A percentile compares a stretch with the other conserved stretches of the same genome.
phyloP scores from a whole-genome alignment of 1,284 basidiomycete species.

The Peniophora sp. region DNA sequence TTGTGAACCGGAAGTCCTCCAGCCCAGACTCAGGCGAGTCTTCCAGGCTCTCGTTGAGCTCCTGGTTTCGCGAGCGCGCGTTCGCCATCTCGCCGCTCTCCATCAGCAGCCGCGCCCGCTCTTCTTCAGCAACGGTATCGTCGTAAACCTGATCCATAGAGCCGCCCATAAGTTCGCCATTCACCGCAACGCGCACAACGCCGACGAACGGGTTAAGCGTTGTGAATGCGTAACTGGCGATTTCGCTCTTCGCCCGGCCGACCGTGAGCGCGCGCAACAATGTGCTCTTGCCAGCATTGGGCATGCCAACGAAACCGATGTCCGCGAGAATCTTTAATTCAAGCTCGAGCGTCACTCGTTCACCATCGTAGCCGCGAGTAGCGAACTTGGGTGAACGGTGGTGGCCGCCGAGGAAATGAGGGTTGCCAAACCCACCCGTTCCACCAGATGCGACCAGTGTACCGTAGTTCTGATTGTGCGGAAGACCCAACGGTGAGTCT shows the following conservation, averaged over 20 bases:
- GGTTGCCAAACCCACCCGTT: slow-evolving; percentile 83
- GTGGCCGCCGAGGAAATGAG: slow-evolving; percentile 65
- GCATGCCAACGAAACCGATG: slow-evolving; percentile 91
- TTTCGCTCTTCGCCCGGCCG: slow-evolving; percentile 75
- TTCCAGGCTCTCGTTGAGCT: slow-evolving; percentile 11
- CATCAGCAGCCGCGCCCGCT: slow-evolving; percentile 36
- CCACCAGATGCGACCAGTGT: slow-evolving; percentile 79
- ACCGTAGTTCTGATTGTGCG: slow-evolving; percentile 51
- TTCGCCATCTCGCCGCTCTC: slow-evolving; percentile 43
- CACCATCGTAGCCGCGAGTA: slow-evolving; percentile 74
- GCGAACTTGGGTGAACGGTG: slow-evolving; percentile 79
- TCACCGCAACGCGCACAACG: slow-evolving; percentile 78
- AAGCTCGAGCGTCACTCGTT: slow-evolving; percentile 77
- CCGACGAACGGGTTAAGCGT: slow-evolving; percentile 96
- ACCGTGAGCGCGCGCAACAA: slow-evolving; percentile 86
- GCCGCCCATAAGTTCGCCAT: slow-evolving; percentile 70
- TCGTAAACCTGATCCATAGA: slow-evolving; percentile 53
- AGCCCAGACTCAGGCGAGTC: slow-evolving; percentile 35
- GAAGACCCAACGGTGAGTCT: slow-evolving; percentile 62
- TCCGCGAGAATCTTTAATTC: slow-evolving; percentile 95
- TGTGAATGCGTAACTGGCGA: slow-evolving; percentile 91
- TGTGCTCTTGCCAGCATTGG: slow-evolving; percentile 90
- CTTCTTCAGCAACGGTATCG: slow-evolving; percentile 62
- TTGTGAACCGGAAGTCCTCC: slow-evolving; percentile 82
- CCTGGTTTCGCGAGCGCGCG: slow-evolving; percentile 43